These are phyloP conservation scores for Agaricales sp. DNA, from an alignment of 1,284 basidiomycete genomes.

Conservation along the genomic window DNA sequence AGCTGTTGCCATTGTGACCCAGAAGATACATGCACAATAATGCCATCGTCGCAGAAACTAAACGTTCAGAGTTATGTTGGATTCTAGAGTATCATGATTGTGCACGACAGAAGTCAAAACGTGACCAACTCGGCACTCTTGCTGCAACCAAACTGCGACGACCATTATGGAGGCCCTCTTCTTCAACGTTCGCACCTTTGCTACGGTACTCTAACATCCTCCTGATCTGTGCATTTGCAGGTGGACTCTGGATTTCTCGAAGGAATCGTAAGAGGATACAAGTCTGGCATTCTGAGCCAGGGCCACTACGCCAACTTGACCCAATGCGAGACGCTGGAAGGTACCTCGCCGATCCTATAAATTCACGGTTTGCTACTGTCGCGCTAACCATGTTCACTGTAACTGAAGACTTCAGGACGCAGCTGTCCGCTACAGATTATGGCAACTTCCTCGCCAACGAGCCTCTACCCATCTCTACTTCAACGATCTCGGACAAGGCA, in stretches of 20 bases:
- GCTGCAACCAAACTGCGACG: not conserved
- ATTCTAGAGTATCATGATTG: no score
- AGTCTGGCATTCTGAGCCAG: conserved; percentile 83
- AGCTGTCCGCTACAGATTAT: conserved; percentile 94
- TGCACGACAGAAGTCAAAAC: not conserved
- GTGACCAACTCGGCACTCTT: not conserved
- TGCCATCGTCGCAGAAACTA: no score
- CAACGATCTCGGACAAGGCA: conserved; percentile 92
- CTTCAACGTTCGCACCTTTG: conserved; percentile 18
- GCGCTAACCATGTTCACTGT: no score
- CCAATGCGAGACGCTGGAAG: conserved; percentile 97
- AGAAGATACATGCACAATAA: no score
- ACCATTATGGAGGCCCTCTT: conserved; percentile 17
- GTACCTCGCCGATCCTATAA: conserved; percentile 30
- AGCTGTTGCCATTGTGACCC: no score
- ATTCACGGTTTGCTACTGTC: not conserved
- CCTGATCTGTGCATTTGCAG: conserved; percentile 29
- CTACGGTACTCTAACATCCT: not conserved
- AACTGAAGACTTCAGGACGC: conserved; percentile 93
- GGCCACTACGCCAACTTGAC: conserved; percentile 89
- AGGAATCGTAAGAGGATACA: conserved; percentile 92
- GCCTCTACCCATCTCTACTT: conserved; percentile 89
- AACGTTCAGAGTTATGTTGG: no score
- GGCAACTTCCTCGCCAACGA: conserved; percentile 98
- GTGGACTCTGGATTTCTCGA: conserved; percentile 81